Percentiles rank a stretch among this genome's conserved stretches.
These are phyloP conservation scores for Rhododendron ferrugineum DNA, from an alignment of 148 eudicot species.

Conservation along the genomic window DNA sequence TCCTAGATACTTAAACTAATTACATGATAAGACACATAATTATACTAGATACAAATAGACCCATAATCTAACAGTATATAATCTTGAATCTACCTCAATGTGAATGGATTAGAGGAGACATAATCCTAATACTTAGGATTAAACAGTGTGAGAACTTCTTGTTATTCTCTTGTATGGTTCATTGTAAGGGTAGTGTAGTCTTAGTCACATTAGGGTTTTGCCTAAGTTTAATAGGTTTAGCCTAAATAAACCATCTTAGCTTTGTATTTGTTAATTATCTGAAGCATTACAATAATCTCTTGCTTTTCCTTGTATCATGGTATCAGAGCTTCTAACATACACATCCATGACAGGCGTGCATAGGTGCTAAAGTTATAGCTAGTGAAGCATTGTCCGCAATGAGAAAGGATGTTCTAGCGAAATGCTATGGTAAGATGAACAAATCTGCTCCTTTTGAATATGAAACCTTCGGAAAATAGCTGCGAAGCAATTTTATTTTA, in stretches of 20 bases:
- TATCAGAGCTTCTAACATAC: background rate
- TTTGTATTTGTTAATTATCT: background rate
- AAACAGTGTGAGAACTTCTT: background rate
- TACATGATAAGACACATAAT: too few species aligned
- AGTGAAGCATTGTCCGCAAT: slow-evolving; percentile 95
- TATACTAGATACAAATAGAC: too few species aligned
- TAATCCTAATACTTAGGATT: background rate
- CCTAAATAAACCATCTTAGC: background rate
- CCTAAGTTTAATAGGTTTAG: background rate
- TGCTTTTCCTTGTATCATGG: background rate
- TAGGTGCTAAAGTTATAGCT: slow-evolving; percentile 94
- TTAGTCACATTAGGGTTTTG: background rate
- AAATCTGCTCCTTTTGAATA: slow-evolving; percentile 5
- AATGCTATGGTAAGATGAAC: slow-evolving; percentile 79
- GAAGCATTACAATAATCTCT: background rate
- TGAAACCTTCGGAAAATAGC: background rate
- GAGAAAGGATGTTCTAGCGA: slow-evolving; percentile 91
- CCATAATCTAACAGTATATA: too few species aligned
- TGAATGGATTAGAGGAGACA: background rate
- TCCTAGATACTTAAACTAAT: too few species aligned
- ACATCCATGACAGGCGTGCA: slow-evolving; percentile 63
- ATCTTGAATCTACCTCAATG: background rate
- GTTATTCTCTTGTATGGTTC: background rate
- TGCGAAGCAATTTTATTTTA: background rate
- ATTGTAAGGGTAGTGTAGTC: background rate